Percentiles rank a stretch among this genome's conserved stretches.
These are phyloP conservation scores for Saccharum spontaneum DNA, from an alignment of 176 grass and related monocot genomes.

Conservation along the genomic window DNA sequence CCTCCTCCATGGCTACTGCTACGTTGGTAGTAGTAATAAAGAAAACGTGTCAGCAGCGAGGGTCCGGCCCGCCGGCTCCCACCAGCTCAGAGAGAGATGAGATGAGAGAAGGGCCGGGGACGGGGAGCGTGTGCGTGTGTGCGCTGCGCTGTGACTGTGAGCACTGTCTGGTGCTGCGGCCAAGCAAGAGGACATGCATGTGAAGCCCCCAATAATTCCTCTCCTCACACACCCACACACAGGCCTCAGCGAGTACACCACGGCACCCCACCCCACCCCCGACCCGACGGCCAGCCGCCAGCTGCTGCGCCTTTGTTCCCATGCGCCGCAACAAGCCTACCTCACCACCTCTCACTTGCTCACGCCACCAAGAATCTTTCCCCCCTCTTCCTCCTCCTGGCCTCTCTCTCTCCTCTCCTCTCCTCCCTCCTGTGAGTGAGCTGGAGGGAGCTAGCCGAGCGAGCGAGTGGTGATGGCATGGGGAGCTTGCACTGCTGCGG, in stretches of 20 bases:
- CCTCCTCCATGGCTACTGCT: constrained; percentile 2
- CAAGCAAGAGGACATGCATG: constrained; percentile 57
- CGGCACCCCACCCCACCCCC: constrained; percentile 8
- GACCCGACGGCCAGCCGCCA: constrained; percentile 36
- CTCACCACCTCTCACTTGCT: constrained; percentile 11
- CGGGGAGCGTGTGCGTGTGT: not conserved
- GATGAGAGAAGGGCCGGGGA: not conserved
- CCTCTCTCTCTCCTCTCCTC: not conserved
- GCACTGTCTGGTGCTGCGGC: constrained; percentile 8
- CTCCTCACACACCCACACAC: not conserved
- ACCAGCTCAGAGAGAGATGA: not conserved
- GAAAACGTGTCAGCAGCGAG: constrained; percentile 35
- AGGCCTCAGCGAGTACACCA: not conserved
- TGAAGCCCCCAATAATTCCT: constrained; percentile 73
- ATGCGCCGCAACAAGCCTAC: constrained; percentile 49
- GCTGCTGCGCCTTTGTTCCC: constrained; percentile 67
- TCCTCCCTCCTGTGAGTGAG: not conserved
- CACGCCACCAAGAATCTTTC: constrained; percentile 60
- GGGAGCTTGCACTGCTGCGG: constrained; percentile 24
- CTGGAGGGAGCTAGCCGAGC: not conserved
- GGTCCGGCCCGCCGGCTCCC: not conserved
- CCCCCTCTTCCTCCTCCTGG: not conserved
- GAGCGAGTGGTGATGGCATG: constrained; percentile 27
- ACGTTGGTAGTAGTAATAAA: constrained; percentile 22
- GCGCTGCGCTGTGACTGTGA: constrained; percentile 10